phyloP scores from a whole-genome alignment of 2,329 filamentous ascomycete genomes.

The Didymella lethalis region DNA sequence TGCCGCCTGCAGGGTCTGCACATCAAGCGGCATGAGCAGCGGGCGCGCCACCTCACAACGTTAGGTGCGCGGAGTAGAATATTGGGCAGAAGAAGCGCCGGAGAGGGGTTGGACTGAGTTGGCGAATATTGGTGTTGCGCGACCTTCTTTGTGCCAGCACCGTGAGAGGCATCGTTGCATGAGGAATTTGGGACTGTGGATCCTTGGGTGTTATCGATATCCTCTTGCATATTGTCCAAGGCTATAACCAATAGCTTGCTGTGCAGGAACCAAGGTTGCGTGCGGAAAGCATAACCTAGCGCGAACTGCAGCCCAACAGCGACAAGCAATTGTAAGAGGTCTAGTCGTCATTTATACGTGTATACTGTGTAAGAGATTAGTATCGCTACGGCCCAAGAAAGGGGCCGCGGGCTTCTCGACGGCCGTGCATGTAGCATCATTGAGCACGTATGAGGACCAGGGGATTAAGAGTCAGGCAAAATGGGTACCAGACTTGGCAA shows the following conservation, averaged over 20 bases:
- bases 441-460: background rate
- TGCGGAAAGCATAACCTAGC: constrained; percentile 1
- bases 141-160: constrained; percentile 1
- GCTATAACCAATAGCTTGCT: background rate
- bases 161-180: background rate
- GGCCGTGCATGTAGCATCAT: background rate
- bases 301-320: constrained; percentile 5
- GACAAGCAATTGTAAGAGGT: background rate
- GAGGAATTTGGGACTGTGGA: background rate
- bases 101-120: background rate
- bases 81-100: constrained; percentile 1
- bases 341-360: constrained; percentile 11
- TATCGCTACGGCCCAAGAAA: background rate
- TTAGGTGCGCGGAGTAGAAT: constrained; percentile 6
- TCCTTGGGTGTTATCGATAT: constrained; percentile 3
- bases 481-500: too few species aligned
- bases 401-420: background rate
- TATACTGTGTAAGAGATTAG: constrained; percentile 1
- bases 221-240: background rate
- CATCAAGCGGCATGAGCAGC: constrained; percentile 15
- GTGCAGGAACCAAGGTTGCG: constrained; percentile 1
- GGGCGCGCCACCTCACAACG: constrained; percentile 11
- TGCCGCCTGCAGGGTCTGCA: constrained; percentile 19
- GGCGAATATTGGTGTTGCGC: background rate
- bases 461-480: background rate